These are phyloP conservation scores for Chenopodium album DNA, from an alignment of 148 eudicot species.

Conservation along the genomic window DNA sequence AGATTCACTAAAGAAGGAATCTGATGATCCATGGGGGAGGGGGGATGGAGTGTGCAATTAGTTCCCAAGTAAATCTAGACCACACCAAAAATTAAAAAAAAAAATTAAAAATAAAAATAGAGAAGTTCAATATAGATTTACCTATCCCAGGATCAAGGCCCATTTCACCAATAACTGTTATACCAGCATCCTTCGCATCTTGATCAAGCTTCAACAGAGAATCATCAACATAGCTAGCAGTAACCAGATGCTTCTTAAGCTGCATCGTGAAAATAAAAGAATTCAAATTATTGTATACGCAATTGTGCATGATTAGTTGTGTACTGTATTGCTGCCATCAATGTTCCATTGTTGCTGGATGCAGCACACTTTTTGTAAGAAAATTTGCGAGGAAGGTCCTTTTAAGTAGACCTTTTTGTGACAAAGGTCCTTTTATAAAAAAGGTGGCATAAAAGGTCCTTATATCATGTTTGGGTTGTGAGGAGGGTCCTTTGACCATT, in stretches of 20 bases:
- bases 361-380: background rate
- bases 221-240: conserved; percentile 92
- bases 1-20: background rate
- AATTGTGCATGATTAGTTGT: background rate
- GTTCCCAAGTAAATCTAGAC: background rate
- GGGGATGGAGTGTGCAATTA: too few species aligned
- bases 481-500: too few species aligned
- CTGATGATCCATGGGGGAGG: background rate
- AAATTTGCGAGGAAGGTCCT: too few species aligned
- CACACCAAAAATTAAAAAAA: background rate
- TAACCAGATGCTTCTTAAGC: conserved; percentile 82
- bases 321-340: background rate
- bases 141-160: conserved; percentile 99
- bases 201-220: conserved; percentile 74
- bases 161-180: conserved; percentile 95
- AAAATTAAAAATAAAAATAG: too few species aligned
- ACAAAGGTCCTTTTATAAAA: too few species aligned
- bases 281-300: background rate
- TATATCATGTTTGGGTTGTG: too few species aligned
- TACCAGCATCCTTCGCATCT: conserved; percentile 67
- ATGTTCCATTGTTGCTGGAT: background rate
- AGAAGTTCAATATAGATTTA: conserved; percentile 25
- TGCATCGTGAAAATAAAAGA: conserved; percentile 41
- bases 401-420: too few species aligned
- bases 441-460: too few species aligned